Base-by-base conservation (phyloP, 352 stramenopile species). In the Globisporangium nagaii region DNA sequence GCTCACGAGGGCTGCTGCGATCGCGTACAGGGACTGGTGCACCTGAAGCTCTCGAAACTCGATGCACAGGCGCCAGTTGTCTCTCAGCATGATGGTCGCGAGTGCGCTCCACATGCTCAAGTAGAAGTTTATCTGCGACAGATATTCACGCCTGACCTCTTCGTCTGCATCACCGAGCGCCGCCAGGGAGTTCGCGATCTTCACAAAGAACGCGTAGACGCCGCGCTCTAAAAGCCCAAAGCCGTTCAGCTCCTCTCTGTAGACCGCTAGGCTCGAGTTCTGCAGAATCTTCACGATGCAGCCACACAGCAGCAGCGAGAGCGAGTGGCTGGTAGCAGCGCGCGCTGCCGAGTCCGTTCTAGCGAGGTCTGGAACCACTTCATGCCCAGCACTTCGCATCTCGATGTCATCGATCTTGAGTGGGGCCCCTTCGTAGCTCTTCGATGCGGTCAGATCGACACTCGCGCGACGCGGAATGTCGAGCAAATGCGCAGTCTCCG, bases 211-310 rank as follows among this genome's bases (percentile, higher is more conserved):
- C 36, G 60, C 41, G 46, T 86, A 88, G 15, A 89, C 44, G 1
- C 75, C 79, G 30, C 79, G 63, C 36, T 93, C 82, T 22, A 93
- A 65, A 4, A 93, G 36, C 34, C 79, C 79, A 41, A 78, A 84
- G 1, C 62, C 57, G 25, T 77, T 73, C 10, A 93, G 52, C 35
- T 83, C 66, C 17, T 82, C 70, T 15, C 67, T 65, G 54, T 75
- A 87, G 3, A 46, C 65, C 2, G 50, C 27, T 4, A 71, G 30
- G 19, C 56, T 66, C 7, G 72, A 58, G 44, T 70, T 70, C 25
- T 77, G 63, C 9, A 90, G 37, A 36, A 90, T 77, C 35, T 81
- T 85, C n/a, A 73, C 68, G 28, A 93, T 65, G 35, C 75, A 88
- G 24, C 73, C 61, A 28, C 77, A 86, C 20, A 88, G 50, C 27